phyloP scores from a whole-genome alignment of 192 early-diverging fungal species.

The Paraglomus occultum region DNA sequence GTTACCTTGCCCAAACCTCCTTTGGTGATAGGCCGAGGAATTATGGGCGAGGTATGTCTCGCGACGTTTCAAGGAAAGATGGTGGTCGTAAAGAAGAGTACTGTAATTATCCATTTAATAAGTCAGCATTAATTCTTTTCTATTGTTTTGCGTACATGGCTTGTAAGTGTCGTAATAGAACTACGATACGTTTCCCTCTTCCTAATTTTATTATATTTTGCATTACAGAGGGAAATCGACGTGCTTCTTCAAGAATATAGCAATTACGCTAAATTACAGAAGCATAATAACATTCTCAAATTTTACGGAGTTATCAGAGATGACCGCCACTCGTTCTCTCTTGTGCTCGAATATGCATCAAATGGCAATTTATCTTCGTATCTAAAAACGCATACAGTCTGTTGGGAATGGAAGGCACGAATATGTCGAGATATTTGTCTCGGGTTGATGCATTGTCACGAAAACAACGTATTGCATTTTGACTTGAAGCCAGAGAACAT shows the following conservation, averaged over 20 bases:
- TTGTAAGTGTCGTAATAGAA: too few relatives aligned
- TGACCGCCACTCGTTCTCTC: slow-evolving; percentile 10
- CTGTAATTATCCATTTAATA: neutral
- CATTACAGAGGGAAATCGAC: neutral
- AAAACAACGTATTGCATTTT: slow-evolving; percentile 24
- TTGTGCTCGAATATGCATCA: slow-evolving; percentile 24
- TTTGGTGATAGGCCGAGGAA: slow-evolving; percentile 8
- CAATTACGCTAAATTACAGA: slow-evolving; percentile 21
- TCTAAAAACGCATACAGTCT: slow-evolving; percentile 23
- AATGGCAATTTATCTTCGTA: slow-evolving; percentile 26
- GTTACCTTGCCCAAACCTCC: neutral
- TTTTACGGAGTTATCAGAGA: slow-evolving; percentile 25
- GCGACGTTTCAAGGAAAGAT: neutral
- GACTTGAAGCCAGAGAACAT: slow-evolving; percentile 28
- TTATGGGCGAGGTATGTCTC: slow-evolving; percentile 23
- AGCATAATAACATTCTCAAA: slow-evolving; percentile 24
- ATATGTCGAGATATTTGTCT: slow-evolving; percentile 11
- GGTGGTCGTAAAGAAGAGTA: slow-evolving; percentile 24
- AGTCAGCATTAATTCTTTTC: too few relatives aligned
- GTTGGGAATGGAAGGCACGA: slow-evolving; percentile 9
- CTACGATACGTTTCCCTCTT: too few relatives aligned
- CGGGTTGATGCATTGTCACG: slow-evolving; percentile 25
- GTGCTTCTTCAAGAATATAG: slow-evolving; percentile 23
- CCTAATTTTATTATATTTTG: too few relatives aligned
- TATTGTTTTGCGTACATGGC: too few relatives aligned